These are phyloP conservation scores for Heliamphora ciliata DNA, from an alignment of 179 eudicot genomes.

Conservation along the genomic window DNA sequence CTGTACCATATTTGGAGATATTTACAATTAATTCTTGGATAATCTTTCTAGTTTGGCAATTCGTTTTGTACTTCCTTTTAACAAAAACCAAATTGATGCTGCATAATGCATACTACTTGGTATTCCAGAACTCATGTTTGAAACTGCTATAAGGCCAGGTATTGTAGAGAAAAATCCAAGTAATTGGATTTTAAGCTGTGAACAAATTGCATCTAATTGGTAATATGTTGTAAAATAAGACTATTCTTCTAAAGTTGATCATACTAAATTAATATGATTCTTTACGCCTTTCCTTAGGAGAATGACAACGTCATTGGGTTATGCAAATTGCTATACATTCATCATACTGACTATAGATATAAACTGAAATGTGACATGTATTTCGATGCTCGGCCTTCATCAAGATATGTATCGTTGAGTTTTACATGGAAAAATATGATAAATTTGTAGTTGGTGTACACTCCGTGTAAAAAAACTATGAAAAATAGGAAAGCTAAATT, in stretches of 20 bases:
- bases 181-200: not conserved
- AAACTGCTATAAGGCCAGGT: not conserved
- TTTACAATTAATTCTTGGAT: not conserved
- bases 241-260: not conserved
- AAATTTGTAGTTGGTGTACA: not conserved
- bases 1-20: not conserved
- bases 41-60: not conserved
- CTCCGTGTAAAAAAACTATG: not conserved
- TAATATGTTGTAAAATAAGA: not conserved
- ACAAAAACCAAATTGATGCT: not conserved
- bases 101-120: not conserved
- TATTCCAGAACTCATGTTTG: not conserved
- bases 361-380: not conserved
- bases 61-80: not conserved
- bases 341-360: not conserved
- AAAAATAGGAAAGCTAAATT: no score
- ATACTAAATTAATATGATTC: not conserved
- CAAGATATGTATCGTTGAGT: not conserved
- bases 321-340: not conserved
- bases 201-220: not conserved
- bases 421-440: not conserved
- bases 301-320: not conserved
- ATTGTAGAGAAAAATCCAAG: not conserved
- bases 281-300: not conserved
- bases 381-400: not conserved